Conservation (phyloP, 2,329 filamentous ascomycete genomes). For the Clonostachys rhizophaga region DNA sequence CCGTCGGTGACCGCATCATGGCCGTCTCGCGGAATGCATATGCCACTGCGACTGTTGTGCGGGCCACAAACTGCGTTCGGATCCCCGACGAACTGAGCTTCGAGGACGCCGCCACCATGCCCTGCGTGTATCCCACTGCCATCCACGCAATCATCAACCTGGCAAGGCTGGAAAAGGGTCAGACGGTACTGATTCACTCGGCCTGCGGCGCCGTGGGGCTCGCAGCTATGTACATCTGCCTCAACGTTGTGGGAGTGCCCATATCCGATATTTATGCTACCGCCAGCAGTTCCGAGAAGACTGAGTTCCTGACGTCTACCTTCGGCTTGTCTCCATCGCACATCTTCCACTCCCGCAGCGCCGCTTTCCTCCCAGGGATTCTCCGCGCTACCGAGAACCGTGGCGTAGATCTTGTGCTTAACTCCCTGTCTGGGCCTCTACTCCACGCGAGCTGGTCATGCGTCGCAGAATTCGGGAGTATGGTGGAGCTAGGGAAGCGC, state of each 20-base stretch:
- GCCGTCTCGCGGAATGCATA: conserved; percentile 10
- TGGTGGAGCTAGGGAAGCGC: conserved; percentile 38
- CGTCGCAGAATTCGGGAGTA: conserved; percentile 33
- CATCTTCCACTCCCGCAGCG: conserved; percentile 15
- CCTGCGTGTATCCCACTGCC: conserved; percentile 3
- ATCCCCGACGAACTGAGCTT: conserved; percentile 4
- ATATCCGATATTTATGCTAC: conserved; percentile 17
- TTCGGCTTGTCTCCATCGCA: conserved; percentile 19
- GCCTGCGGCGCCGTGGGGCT: conserved; percentile 18
- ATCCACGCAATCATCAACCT: conserved; percentile 6
- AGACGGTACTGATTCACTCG: conserved; percentile 19
- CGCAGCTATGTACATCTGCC: conserved; percentile 13
- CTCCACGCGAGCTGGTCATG: conserved; percentile 36
- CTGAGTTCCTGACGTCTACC: conserved; percentile 11
- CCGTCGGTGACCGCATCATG: conserved; percentile 10
- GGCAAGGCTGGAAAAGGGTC: conserved; percentile 19
- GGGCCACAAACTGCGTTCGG: neutral
- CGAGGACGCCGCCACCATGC: conserved; percentile 16
- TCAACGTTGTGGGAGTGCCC: conserved; percentile 1
- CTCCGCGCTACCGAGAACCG: conserved; percentile 13
- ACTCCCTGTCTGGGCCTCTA: conserved; percentile 28
- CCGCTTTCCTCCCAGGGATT: conserved; percentile 18
- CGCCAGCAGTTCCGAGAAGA: conserved; percentile 16
- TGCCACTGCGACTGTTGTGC: conserved; percentile 8
- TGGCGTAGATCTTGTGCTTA: conserved; percentile 25